Conservation (phyloP, 176 grass and related monocot genomes). For the Oryza australiensis region DNA sequence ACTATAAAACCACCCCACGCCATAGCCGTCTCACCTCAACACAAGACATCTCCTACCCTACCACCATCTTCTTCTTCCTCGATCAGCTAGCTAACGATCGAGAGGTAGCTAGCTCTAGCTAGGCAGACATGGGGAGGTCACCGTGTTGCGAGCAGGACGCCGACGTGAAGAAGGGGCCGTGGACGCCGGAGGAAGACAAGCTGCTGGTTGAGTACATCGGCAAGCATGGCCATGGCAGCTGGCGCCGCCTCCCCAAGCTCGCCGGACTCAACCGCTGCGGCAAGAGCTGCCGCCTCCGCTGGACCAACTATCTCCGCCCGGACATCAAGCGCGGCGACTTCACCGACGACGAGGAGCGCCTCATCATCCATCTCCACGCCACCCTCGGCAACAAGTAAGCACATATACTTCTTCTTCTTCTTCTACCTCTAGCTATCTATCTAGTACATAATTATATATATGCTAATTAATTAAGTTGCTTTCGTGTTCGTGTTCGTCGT, state of each 20-base stretch:
- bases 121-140: constrained; percentile 61
- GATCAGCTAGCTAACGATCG: neutral
- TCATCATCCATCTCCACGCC: constrained; percentile 84
- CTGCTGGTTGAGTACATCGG: constrained; percentile 67
- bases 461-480: no score
- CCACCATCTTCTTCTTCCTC: neutral
- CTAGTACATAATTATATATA: no score
- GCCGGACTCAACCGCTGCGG: constrained; percentile 90
- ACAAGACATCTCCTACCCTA: no score
- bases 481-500: no score
- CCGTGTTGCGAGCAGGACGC: constrained; percentile 80
- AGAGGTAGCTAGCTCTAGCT: neutral
- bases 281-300: constrained; percentile 96
- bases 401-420: neutral
- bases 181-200: constrained; percentile 85
- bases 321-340: constrained; percentile 87
- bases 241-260: constrained; percentile 81
- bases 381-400: constrained; percentile 67
- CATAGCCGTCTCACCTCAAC: neutral
- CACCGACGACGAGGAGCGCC: constrained; percentile 78
- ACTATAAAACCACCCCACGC: neutral
- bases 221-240: constrained; percentile 70
- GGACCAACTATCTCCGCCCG: constrained; percentile 92
- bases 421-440: no score
- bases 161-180: constrained; percentile 76